phyloP scores from a whole-genome alignment of 2,329 filamentous ascomycete species.

The Trichoderma sp. region DNA sequence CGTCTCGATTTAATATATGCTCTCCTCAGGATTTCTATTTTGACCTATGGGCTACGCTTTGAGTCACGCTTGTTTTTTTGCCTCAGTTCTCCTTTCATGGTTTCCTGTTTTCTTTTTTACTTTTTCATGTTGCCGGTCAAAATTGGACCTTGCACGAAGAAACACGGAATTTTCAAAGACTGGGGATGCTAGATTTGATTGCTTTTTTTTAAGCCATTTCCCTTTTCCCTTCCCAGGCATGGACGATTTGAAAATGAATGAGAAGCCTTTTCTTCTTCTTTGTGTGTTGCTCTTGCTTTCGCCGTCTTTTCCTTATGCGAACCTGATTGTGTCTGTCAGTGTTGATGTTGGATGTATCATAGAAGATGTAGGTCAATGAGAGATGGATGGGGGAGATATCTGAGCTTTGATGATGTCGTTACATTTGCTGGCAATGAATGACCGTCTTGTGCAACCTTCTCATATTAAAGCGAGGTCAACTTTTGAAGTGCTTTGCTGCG shows the following conservation, averaged over 20 bases:
- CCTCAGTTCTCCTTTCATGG: background rate
- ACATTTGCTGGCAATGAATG: background rate
- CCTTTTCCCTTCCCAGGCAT: background rate
- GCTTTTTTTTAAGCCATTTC: background rate
- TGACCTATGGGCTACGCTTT: background rate
- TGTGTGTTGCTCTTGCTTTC: conserved; percentile 2
- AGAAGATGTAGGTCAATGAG: conserved; percentile 14
- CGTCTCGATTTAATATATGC: conserved; percentile 15
- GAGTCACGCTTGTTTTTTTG: conserved; percentile 3
- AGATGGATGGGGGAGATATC: background rate
- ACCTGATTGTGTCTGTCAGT: background rate
- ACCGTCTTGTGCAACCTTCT: background rate
- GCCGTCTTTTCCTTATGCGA: background rate
- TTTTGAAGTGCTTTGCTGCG: background rate
- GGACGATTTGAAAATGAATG: conserved; percentile 14
- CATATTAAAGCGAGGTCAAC: too few species aligned
- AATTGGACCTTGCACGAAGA: conserved; percentile 8
- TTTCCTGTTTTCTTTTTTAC: background rate
- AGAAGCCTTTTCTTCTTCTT: background rate
- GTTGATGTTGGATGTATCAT: conserved; percentile 28
- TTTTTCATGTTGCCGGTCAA: conserved; percentile 13
- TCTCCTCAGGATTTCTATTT: background rate
- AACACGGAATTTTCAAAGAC: conserved; percentile 1
- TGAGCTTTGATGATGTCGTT: background rate
- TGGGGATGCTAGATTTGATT: conserved; percentile 3